Percentiles rank a stretch among this genome's conserved stretches.
Conservation (phyloP, 306 rosid species). For the Carpinus viminea region DNA sequence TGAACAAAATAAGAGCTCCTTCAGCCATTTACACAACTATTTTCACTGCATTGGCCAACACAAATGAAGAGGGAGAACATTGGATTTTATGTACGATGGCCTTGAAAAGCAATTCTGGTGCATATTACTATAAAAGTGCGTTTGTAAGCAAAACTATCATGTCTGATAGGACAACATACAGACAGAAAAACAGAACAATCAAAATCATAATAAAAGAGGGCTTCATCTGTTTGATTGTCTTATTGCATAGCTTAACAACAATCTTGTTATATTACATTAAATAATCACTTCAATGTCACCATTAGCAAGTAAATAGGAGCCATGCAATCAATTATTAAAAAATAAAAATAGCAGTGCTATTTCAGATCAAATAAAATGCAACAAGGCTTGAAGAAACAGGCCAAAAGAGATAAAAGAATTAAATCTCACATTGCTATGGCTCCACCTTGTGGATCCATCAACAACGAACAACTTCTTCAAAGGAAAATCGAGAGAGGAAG, state of each 20-base stretch:
- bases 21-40: neutral
- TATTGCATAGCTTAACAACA: neutral
- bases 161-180: neutral
- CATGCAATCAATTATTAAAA: neutral
- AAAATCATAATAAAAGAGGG: neutral
- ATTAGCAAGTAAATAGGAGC: neutral
- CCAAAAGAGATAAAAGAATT: slow-evolving; percentile 16
- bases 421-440: slow-evolving; percentile 95
- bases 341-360: neutral
- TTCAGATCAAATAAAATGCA: slow-evolving; percentile 18
- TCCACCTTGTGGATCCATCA: slow-evolving; percentile 97
- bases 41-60: neutral
- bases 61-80: neutral
- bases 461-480: slow-evolving; percentile 91
- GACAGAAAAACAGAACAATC: neutral
- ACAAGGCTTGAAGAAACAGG: slow-evolving; percentile 4
- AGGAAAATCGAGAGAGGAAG: slow-evolving; percentile 88
- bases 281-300: neutral
- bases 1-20: neutral
- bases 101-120: neutral
- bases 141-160: neutral
- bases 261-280: neutral
- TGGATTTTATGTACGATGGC: neutral
- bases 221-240: neutral
- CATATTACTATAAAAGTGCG: neutral